Evolutionary conservation across 352 stramenopile species (phyloP).

Genomic region (Phytophthora citricola): DNA sequence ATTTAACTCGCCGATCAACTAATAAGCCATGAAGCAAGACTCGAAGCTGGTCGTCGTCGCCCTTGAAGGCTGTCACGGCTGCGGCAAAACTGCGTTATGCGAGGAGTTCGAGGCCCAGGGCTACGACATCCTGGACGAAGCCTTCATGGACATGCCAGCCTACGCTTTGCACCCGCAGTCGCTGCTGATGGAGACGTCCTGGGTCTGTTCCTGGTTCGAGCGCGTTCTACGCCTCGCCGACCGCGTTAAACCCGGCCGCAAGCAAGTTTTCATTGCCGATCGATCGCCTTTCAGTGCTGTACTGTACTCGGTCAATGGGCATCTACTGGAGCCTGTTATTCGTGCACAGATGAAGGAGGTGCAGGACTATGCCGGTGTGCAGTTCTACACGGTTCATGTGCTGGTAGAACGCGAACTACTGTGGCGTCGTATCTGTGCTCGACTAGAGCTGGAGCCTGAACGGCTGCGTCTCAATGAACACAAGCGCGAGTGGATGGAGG

Average conservation of each 20-base stretch:
- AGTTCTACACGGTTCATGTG: slow-evolving; percentile 89
- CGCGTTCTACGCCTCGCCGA: slow-evolving; percentile 79
- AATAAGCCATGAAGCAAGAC: slow-evolving; percentile 40
- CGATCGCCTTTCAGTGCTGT: slow-evolving; percentile 87
- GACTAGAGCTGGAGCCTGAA: slow-evolving; percentile 73
- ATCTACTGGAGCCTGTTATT: slow-evolving; percentile 84
- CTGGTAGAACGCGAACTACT: slow-evolving; percentile 77
- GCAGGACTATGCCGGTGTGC: slow-evolving; percentile 68
- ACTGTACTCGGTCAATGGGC: slow-evolving; percentile 78
- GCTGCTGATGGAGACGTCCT: slow-evolving; percentile 91
- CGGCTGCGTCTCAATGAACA: slow-evolving; percentile 83
- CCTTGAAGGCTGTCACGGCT: slow-evolving; percentile 90
- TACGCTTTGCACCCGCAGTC: slow-evolving; percentile 90
- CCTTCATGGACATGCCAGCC: slow-evolving; percentile 89
- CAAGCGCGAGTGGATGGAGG: slow-evolving; percentile 87
- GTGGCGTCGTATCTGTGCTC: slow-evolving; percentile 75
- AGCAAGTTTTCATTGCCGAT: slow-evolving; percentile 85
- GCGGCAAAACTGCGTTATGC: slow-evolving; percentile 83
- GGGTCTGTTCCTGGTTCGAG: slow-evolving; percentile 92
- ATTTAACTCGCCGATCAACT: background rate
- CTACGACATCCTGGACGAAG: slow-evolving; percentile 86
- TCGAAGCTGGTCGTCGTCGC: slow-evolving; percentile 84
- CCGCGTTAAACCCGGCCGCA: slow-evolving; percentile 48
- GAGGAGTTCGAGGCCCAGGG: slow-evolving; percentile 79
- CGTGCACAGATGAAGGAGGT: slow-evolving; percentile 86